These are phyloP conservation scores for Aspergillus mulundensis DNA, from an alignment of 495 filamentous ascomycete genomes.

Conservation along the genomic window DNA sequence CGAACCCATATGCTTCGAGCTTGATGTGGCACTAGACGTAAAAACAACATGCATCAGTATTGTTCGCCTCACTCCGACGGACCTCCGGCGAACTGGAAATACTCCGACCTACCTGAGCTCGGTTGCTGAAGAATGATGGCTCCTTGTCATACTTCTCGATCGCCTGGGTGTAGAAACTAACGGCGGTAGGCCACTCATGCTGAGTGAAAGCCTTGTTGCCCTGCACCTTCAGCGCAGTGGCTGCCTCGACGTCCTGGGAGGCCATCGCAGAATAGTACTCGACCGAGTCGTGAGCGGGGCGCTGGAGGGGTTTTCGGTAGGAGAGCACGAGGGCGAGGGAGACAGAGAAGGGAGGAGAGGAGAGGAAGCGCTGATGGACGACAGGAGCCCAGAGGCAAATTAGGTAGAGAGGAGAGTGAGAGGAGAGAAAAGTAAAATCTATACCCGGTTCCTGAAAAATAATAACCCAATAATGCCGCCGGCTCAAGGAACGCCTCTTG, in stretches of 20 bases:
- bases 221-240: slow-evolving; percentile 80
- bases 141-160: slow-evolving; percentile 83
- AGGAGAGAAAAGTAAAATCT: background rate
- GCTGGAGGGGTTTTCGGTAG: slow-evolving; percentile 17
- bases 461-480: background rate
- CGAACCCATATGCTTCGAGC: slow-evolving; percentile 89
- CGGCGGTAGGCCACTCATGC: slow-evolving; percentile 82
- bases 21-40: slow-evolving; percentile 80
- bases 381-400: background rate
- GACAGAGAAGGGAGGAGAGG: slow-evolving; percentile 9
- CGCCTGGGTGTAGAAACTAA: slow-evolving; percentile 84
- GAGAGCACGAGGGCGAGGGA: slow-evolving; percentile 33
- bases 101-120: slow-evolving; percentile 70
- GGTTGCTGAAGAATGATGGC: slow-evolving; percentile 86
- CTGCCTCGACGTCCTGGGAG: slow-evolving; percentile 57
- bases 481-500: background rate
- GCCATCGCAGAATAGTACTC: slow-evolving; percentile 32
- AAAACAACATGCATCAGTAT: slow-evolving; percentile 16
- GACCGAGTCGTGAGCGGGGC: slow-evolving; percentile 12
- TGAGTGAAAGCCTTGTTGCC: slow-evolving; percentile 88
- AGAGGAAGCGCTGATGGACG: background rate
- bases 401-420: slow-evolving; percentile 2
- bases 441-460: background rate
- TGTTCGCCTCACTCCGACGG: background rate
- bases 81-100: background rate